Base-by-base conservation (phyloP, 441 rosid genomes). In the Dalechampia spathulata region DNA sequence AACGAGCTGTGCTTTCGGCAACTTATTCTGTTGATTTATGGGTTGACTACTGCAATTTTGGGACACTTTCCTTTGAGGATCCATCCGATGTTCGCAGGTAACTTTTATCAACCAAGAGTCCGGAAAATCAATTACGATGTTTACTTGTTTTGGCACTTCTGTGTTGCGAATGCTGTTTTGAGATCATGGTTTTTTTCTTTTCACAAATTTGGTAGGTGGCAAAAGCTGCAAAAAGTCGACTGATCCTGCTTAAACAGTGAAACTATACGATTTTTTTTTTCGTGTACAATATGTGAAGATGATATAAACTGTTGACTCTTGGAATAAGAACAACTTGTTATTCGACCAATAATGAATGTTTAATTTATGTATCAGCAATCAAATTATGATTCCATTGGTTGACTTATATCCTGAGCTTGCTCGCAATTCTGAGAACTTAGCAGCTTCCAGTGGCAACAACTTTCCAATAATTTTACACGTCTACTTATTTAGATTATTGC, bases 31-130 rank as follows among this genome's bases (percentile, higher is more conserved):
- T 87, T 59, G 65, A 49, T 77, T 55, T 87, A 25, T 91, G 98
- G 98, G 75, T 75, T 57, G 87, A 86, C 38, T 91, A 91, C 64
- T 85, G 90, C 60, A 51, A 70, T 53, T 86, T 86, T 60, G 79
- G 67, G 61, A 63, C 74, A 49, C 70, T 80, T 48, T 76, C 69
- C 1, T 86, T 78, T 65, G 81, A 82, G 68, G 89, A 86, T 71
- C 86, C 82, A 26, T 57, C 71, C 58, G 83, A 82, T 78, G 75
- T 88, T 65, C 77, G 83, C 50, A 75, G 96, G 98, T 91, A 79
- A 73, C 66, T 67, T 50, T 26, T 58, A 45, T n/a, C n/a, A n/a
- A n/a, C 20, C 13, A 59, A 51, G 37, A 45, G 60, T 55, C 61
- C 53, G 13, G 41, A 11, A 27, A 20, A 22, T 19, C 12, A 19